Evolutionary conservation across 139 green algal species (phyloP).

Genomic region (Dunaliella sp.): DNA sequence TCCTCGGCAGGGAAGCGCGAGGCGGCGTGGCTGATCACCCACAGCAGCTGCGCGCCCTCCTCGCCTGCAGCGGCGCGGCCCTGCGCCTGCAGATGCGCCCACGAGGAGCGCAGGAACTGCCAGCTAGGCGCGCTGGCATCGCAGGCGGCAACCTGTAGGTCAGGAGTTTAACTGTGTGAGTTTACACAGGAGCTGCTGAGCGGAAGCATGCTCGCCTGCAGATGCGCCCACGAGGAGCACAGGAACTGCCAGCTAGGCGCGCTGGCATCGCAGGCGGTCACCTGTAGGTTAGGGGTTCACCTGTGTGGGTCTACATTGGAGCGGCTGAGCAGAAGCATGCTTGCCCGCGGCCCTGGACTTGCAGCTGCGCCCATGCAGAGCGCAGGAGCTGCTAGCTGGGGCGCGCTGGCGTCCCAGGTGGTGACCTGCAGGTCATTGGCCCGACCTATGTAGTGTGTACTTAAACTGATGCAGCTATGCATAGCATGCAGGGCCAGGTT

Average conservation of each 20-base stretch:
- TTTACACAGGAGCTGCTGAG: too few relatives aligned
- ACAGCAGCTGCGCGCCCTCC: constrained; percentile 53
- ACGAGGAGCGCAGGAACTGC: constrained; percentile 69
- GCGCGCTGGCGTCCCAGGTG: constrained; percentile 46
- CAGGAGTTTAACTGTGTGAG: too few relatives aligned
- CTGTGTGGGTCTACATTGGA: too few relatives aligned
- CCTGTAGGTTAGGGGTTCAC: constrained; percentile 34
- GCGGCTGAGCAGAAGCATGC: too few relatives aligned
- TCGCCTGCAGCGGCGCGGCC: constrained; percentile 7
- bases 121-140: constrained; percentile 61
- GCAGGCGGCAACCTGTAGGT: constrained; percentile 50
- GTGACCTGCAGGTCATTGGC: constrained; percentile 47
- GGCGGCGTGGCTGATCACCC: constrained; percentile 63
- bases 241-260: constrained; percentile 77
- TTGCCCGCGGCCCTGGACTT: too few relatives aligned
- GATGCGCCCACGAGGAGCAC: constrained; percentile 45
- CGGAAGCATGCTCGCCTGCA: too few relatives aligned
- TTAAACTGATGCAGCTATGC: too few relatives aligned
- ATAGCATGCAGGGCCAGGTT: too few relatives aligned
- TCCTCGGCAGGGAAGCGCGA: constrained; percentile 54
- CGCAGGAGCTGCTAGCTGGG: constrained; percentile 77
- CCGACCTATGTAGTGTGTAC: too few relatives aligned
- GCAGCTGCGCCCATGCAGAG: constrained; percentile 44
- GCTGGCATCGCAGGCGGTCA: constrained; percentile 50
- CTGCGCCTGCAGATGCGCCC: constrained; percentile 35